These are phyloP conservation scores for Cercophora newfieldiana DNA, from an alignment of 495 filamentous ascomycete genomes.

Conservation along the genomic window DNA sequence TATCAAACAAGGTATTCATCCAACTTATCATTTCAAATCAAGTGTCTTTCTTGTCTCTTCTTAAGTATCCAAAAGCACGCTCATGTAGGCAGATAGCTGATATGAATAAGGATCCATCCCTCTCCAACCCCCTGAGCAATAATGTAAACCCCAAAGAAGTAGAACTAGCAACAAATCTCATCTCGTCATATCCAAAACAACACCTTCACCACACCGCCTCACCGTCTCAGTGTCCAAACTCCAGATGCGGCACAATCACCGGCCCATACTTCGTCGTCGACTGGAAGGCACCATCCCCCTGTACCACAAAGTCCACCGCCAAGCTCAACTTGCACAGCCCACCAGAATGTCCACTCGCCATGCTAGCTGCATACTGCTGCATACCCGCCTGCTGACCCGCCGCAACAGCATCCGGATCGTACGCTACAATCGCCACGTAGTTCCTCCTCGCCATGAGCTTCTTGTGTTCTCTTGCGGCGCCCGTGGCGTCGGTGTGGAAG, in stretches of 20 bases:
- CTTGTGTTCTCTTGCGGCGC: conserved; percentile 74
- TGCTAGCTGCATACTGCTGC: conserved; percentile 30
- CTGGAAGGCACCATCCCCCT: conserved; percentile 78
- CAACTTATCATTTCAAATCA: not conserved
- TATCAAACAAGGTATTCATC: not conserved
- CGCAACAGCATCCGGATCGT: conserved; percentile 77
- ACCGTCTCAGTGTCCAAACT: conserved; percentile 69
- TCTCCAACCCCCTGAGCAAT: no score
- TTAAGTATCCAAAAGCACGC: not conserved
- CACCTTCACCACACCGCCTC: not conserved
- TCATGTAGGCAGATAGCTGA: not conserved
- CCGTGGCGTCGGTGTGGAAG: conserved; percentile 86
- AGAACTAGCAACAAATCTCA: not conserved
- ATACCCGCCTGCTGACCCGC: conserved; percentile 44
- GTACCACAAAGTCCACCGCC: conserved; percentile 95
- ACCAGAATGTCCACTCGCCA: conserved; percentile 27
- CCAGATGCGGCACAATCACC: conserved; percentile 90
- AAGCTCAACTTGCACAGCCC: conserved; percentile 74
- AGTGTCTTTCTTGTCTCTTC: not conserved
- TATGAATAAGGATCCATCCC: not conserved
- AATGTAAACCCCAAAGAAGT: not conserved
- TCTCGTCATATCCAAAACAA: not conserved
- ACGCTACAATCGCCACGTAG: conserved; percentile 91
- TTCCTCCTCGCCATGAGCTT: conserved; percentile 91
- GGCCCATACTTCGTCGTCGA: conserved; percentile 93